Evolutionary conservation across 768 basidiomycete species (phyloP), one percentile per base, ranked within the genome.

Genomic region (Leccinum subgranulosum): DNA sequence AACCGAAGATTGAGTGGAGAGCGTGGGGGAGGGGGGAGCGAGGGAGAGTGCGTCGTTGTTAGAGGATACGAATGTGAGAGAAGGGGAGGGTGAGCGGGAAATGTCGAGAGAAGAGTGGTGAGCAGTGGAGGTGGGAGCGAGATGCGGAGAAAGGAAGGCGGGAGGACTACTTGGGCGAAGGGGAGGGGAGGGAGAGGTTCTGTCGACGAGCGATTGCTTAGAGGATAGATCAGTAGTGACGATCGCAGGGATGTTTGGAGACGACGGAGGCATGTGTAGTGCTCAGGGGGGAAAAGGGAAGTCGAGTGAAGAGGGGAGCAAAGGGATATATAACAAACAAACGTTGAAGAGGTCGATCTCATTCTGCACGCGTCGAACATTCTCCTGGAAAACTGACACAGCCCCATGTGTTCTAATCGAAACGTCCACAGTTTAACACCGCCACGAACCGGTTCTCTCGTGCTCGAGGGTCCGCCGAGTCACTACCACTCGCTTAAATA

Each of bases 1-100:
- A 0, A 82, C 79, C 0, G 83, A 83, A 3, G 87, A 88, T 15
- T 77, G 79, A 3, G 78, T 81, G 0, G 91, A 90, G 10, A 90
- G 77, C 0, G 90, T 91, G 1, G 90, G 91, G 0, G 90, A 92
- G 0, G 90, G 89, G 0, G 90, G 90, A 1, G 72, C 69, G 9
- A 59, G 56, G 8, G 70, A 65, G 1, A 71, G 79, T 23, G 74
- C 73, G 36, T 73, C 76, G 47, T 80, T 80, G n/a, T 79, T 76
- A 0, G 74, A 77, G 7, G 75, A 74, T 1, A 77, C 70, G 3
- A 61, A 63, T 0, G 70, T 69, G 0, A 72, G 64, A 15, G 71
- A 67, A 1, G 74, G 65, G 0, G 74, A 73, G 8, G 64, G 62
- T 0, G 73, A 73, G 33, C 69, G 67, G 36, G 64, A 36, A 2